These are phyloP conservation scores for Mycena venus DNA, from an alignment of 768 basidiomycete species.

Conservation along the genomic window DNA sequence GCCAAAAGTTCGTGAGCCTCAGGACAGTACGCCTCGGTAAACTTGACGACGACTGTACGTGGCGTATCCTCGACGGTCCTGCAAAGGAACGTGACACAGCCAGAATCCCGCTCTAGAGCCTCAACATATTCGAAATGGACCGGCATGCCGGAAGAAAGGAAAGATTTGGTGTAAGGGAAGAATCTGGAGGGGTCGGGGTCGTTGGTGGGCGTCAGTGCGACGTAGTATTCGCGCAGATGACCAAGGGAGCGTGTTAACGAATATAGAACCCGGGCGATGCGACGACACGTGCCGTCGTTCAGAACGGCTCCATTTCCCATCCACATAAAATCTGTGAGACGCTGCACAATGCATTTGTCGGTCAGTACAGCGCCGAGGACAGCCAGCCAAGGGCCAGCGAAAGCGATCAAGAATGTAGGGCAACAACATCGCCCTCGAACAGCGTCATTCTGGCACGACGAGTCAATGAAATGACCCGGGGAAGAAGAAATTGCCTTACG, in stretches of 20 bases:
- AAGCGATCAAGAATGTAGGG: slow-evolving; percentile 46
- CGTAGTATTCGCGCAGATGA: slow-evolving; percentile 30
- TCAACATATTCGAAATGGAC: slow-evolving; percentile 36
- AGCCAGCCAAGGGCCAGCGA: slow-evolving; percentile 44
- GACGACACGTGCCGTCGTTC: slow-evolving; percentile 25
- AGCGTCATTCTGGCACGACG: background rate
- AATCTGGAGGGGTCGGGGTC: slow-evolving; percentile 23
- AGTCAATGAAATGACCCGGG: background rate
- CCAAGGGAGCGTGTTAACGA: slow-evolving; percentile 33
- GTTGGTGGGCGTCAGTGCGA: slow-evolving; percentile 21
- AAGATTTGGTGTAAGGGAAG: slow-evolving; percentile 33
- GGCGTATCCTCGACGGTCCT: slow-evolving; percentile 1
- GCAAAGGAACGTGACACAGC: slow-evolving; percentile 42
- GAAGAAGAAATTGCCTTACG: background rate
- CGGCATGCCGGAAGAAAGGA: background rate
- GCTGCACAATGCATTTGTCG: slow-evolving; percentile 43
- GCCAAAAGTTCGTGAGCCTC: slow-evolving; percentile 50
- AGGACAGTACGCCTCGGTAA: slow-evolving; percentile 39
- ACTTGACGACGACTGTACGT: slow-evolving; percentile 29
- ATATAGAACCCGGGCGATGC: slow-evolving; percentile 29
- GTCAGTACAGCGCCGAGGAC: slow-evolving; percentile 50
- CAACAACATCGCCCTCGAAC: slow-evolving; percentile 39
- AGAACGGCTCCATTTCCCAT: slow-evolving; percentile 30
- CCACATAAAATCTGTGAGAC: slow-evolving; percentile 49
- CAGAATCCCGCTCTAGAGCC: slow-evolving; percentile 32